Base-by-base conservation (phyloP, 164 flowering plant genomes). In the Magnolia officinalis region DNA sequence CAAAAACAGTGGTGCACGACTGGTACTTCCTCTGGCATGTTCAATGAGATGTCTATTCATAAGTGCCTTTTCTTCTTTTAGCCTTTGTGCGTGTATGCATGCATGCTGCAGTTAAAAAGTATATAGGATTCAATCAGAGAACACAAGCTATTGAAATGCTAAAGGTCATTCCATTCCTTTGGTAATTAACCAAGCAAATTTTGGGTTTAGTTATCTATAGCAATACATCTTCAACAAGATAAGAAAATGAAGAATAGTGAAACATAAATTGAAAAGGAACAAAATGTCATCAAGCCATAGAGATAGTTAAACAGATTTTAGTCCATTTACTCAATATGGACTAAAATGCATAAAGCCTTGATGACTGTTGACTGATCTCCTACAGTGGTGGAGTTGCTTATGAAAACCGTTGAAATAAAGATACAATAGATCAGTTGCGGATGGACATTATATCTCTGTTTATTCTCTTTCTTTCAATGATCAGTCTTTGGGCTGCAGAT, bases 1-100 rank as follows among this genome's bases (percentile, higher is more conserved):
- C 79, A 49, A 88, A 87, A 82, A 94, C 96, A 45, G 88, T 93
- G 77, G 92, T 93, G 67, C 98, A 93, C 76, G 91, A 93, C 83
- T 93, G 98, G 95, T 93, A 85, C 58, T 63, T 24, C 5, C 49
- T 37, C 49, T 20, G 29, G 66, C 49, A 73, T 26, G 67, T 19
- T n/a, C 13, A 45, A 70, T 31, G 71, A 24, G 50, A 31, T 65
- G 29, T 31, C 71, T 68, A 14, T 68, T 68, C 14, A 24, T 26
- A 13, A 16, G n/a, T 31, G 71, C 20, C 29, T 19, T 68, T 68
- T 31, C n/a, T 68, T 37, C 71, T 29, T 31, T 18, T 29, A 29
- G 20, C 50, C 21, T 55, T 55, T 55, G 61, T 55, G 10, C 18
- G 19, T 29, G 19, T n/a, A 31, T 31, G 49, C n/a, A n/a, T 74